Base-by-base conservation (phyloP, 331 rosid genomes). In the Pyracantha coccinea region DNA sequence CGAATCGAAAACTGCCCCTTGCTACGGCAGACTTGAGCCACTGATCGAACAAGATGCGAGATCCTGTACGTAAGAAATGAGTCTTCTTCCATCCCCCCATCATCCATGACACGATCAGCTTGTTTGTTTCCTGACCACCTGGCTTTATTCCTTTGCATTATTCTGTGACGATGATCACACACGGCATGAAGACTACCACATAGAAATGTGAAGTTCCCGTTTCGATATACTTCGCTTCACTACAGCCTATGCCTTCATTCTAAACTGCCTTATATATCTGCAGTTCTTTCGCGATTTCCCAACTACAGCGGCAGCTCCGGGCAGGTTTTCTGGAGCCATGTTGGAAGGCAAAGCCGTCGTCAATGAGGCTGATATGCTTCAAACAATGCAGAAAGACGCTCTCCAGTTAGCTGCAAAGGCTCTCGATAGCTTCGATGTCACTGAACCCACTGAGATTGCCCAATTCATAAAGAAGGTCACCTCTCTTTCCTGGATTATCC, bases 271-370 rank as follows among this genome's bases (percentile, higher is more conserved):
- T 24, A 6, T 20, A 8, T 29, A 7, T 9, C 64, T 35, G n/a
- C 23, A 10, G 41, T 33, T 61, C 58, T 50, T 29, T 73, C 33
- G 6, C 58, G 3, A 20, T 2, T 41, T 6, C 64, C 7, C 62
- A 68, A 15, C 59, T 5, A 19, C 52, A 12, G 19, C 59, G n/a
- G 35, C 64, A 41, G 15, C 1, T 41, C 31, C 69, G 57, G 13
- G 25, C 63, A 7, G 32, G 25, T 25, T 68, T 61, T 32, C 52
- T 28, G 60, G 50, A 82, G 83, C 65, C 77, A 89, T 89, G 96
- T 79, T 90, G 17, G 96, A 92, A 82, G 98, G 96, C 12, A 92
- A 90, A 77, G 98, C 98, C 21, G 81, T 92, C 33, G 75, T 92
- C 28, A 92, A 88, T 35, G 95, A 88, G 76, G 85, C 92, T 19